phyloP scores from a whole-genome alignment of 345 rosid genomes.

The Euphorbia tirucalli region DNA sequence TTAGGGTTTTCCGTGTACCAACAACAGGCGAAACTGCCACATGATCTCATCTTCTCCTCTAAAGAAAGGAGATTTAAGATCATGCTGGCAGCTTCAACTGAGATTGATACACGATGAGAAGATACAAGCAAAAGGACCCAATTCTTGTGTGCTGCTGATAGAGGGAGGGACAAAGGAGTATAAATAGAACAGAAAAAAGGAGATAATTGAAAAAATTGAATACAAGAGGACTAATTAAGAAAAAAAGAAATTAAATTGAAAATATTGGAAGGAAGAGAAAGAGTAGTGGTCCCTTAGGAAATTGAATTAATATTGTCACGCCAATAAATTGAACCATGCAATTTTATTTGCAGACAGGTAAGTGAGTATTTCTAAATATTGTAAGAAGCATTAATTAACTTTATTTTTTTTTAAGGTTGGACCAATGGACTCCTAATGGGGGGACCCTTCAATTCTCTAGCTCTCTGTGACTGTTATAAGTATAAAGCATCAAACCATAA shows the following conservation, averaged over 20 bases:
- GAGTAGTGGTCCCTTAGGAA: slow-evolving; percentile 39
- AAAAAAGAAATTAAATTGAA: neutral
- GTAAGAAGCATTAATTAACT: slow-evolving; percentile 41
- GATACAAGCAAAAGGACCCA: too few species aligned
- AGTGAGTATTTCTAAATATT: slow-evolving; percentile 32
- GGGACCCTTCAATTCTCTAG: slow-evolving; percentile 29
- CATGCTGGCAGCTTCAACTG: slow-evolving; percentile 99
- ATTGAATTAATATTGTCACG: slow-evolving; percentile 36
- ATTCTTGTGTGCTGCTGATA: too few species aligned
- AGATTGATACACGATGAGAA: slow-evolving; percentile 35
- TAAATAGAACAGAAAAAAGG: slow-evolving; percentile 14
- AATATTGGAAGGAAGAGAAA: neutral
- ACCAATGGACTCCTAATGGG: slow-evolving; percentile 15
- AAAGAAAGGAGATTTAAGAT: slow-evolving; percentile 33
- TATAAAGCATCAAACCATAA: slow-evolving; percentile 26
- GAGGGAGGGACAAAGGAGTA: slow-evolving; percentile 20
- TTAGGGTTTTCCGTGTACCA: slow-evolving; percentile 51
- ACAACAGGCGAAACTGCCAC: slow-evolving; percentile 85
- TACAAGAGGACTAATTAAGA: too few species aligned
- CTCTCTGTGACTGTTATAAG: slow-evolving; percentile 19
- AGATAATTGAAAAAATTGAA: too few species aligned
- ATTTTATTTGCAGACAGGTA: slow-evolving; percentile 20
- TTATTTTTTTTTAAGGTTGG: slow-evolving; percentile 29
- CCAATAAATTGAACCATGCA: too few species aligned
- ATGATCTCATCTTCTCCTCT: slow-evolving; percentile 61